Base-by-base conservation (phyloP, 805 yeast species). In the Kodamaea laetipori region DNA sequence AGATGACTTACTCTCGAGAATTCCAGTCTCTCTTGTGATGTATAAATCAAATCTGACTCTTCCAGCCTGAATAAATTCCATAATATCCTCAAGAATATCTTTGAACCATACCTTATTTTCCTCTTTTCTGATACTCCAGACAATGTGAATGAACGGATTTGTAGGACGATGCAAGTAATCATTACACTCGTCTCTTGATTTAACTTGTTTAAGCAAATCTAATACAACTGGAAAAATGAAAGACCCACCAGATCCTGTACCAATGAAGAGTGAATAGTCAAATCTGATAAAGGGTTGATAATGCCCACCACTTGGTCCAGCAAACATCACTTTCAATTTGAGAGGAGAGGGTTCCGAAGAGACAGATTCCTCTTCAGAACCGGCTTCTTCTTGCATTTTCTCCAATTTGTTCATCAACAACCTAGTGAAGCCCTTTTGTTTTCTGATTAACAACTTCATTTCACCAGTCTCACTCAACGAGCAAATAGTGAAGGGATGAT, bases 401-500 rank as follows among this genome's bases (percentile, higher is more conserved):
- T 38, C 23, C 25, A 73, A 47, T 39, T 58, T 65, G 12, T 58
- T 51, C 41, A 57, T 53, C 24, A 75, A 53, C 27, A 57, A 56
- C 36, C 53, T 62, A 19, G 80, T 75, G 45, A 75, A 74, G 0
- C 80, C 80, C 16, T 62, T 60, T 46, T 66, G 63, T 15, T 59
- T 61, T 44, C 69, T 61, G 23, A 74, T 65, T 2, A 76, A 57
- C 39, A 77, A 58, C 17, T 56, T 64, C 54, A 77, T 65, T 30
- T 65, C 67, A 2, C 69, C 69, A 2, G 66, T 44, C 5, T 60
- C 67, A 9, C 74, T 56, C 27, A 71, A 50, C 39, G 73, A 66
- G 3, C 71, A 54, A 39, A 74, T 70, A 2, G 79, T 72, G 53
- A 75, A 75, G 1, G 80, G 80, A 52, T 75, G 80, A 47, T 60